Evolutionary conservation across 768 basidiomycete species (phyloP).

Genomic region (Tylopilus rubrobrunneus): DNA sequence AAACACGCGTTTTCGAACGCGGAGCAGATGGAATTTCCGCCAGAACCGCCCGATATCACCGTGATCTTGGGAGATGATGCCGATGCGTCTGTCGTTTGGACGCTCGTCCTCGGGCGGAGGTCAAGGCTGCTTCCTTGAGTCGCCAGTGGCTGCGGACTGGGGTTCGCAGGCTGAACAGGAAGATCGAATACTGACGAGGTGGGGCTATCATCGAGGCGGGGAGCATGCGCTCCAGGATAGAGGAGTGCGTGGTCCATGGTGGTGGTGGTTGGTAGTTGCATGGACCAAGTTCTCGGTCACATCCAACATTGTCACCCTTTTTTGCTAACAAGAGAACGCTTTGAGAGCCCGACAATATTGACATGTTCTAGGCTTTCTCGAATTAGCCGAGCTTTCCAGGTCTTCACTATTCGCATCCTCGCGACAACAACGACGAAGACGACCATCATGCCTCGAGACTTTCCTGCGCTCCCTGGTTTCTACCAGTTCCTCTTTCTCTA

Average conservation of each 20-base stretch:
- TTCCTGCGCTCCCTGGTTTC: constrained; percentile 58
- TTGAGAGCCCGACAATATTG: too few relatives aligned
- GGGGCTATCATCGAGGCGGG: constrained; percentile 42
- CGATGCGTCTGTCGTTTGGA: constrained; percentile 4
- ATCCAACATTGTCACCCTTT: too few relatives aligned
- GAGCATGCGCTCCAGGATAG: constrained; percentile 3
- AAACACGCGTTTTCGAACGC: constrained; percentile 79
- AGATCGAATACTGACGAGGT: constrained; percentile 76
- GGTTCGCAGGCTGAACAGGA: constrained; percentile 41
- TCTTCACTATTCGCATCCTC: background rate
- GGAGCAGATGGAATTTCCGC: constrained; percentile 86
- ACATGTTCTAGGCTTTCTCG: too few relatives aligned
- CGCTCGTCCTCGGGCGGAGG: constrained; percentile 2
- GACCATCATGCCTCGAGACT: constrained; percentile 28
- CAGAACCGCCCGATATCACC: constrained; percentile 91
- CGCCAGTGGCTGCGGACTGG: constrained; percentile 19
- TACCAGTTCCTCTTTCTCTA: constrained; percentile 63
- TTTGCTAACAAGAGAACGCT: too few relatives aligned
- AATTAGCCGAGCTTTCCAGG: background rate
- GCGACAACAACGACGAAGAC: background rate
- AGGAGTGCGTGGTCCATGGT: constrained; percentile 16
- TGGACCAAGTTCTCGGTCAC: too few relatives aligned
- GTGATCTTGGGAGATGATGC: constrained; percentile 46
- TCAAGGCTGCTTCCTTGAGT: constrained; percentile 8
- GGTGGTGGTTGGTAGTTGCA: background rate